Conservation (phyloP, 164 flowering plant species). For the Sextonia rubra region DNA sequence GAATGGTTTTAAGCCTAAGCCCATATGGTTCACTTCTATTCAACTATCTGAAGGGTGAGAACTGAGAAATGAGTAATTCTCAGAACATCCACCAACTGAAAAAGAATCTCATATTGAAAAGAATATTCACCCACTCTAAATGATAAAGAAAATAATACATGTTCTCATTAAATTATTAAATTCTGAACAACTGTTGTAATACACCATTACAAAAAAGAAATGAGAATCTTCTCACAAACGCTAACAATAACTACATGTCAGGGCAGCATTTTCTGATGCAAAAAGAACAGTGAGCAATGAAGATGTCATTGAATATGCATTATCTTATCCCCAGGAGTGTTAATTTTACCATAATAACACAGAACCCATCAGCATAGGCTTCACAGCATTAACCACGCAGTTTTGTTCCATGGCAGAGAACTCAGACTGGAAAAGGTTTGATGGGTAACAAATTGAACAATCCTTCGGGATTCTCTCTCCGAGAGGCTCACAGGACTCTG, state of each 20-base stretch:
- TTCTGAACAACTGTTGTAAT: slow-evolving; percentile 17
- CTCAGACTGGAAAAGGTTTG: slow-evolving; percentile 8
- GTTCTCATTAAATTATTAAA: slow-evolving; percentile 5
- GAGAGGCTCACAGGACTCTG: slow-evolving; percentile 49
- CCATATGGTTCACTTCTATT: no score
- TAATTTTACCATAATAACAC: slow-evolving; percentile 7
- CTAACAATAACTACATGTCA: slow-evolving; percentile 14
- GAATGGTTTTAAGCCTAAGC: no score
- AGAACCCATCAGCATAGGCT: slow-evolving; percentile 4
- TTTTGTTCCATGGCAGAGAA: slow-evolving; percentile 1
- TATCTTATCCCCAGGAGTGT: neutral
- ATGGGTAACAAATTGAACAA: slow-evolving; percentile 36
- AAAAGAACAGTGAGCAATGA: slow-evolving; percentile 6
- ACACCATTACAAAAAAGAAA: slow-evolving; percentile 14
- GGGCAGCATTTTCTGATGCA: slow-evolving; percentile 14
- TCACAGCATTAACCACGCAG: slow-evolving; percentile 9
- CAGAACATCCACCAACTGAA: no score
- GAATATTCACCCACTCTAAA: no score
- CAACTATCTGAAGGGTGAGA: no score
- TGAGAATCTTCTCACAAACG: slow-evolving; percentile 10
- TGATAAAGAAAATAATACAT: neutral
- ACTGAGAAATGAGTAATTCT: no score
- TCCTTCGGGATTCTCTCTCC: slow-evolving; percentile 33
- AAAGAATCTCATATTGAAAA: no score
- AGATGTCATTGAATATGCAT: slow-evolving; percentile 3